Percentiles rank a stretch among this genome's conserved stretches.
phyloP scores from a whole-genome alignment of 1,284 basidiomycete genomes.

The Termitomyces sp. region DNA sequence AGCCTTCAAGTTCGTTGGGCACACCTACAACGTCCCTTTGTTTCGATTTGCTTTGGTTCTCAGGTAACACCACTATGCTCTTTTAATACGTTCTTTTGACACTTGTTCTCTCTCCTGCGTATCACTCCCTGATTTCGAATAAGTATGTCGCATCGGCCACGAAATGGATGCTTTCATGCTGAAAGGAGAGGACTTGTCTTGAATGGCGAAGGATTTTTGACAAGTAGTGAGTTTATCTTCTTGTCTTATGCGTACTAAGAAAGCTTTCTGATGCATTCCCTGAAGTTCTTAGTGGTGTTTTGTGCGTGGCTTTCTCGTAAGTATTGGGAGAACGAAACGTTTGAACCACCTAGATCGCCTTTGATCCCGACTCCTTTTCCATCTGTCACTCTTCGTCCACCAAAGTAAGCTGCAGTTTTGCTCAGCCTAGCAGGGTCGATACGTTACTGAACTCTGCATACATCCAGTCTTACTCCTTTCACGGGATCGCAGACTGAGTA shows the following conservation, averaged over 20 bases:
- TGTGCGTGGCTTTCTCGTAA: constrained; percentile 2
- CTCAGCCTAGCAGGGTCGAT: too few species aligned
- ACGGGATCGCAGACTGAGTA: constrained; percentile 8
- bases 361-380: background rate
- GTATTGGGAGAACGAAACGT: background rate
- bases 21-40: background rate
- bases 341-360: background rate
- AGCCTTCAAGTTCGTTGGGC: too few species aligned
- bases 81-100: constrained; percentile 8
- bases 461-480: background rate
- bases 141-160: constrained; percentile 3
- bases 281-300: background rate
- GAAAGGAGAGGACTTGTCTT: constrained; percentile 1
- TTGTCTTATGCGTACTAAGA: background rate
- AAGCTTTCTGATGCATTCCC: background rate
- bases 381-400: too few species aligned
- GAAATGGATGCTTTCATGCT: constrained; percentile 5
- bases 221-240: constrained; percentile 1
- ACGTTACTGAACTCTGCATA: background rate
- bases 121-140: background rate
- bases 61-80: background rate
- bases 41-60: background rate
- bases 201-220: too few species aligned
- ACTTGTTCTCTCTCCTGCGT: background rate
- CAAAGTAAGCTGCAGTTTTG: background rate